Evolutionary conservation across 202 grass and related monocot species (phyloP).

Genomic region (Schoenoplectus triqueter): DNA sequence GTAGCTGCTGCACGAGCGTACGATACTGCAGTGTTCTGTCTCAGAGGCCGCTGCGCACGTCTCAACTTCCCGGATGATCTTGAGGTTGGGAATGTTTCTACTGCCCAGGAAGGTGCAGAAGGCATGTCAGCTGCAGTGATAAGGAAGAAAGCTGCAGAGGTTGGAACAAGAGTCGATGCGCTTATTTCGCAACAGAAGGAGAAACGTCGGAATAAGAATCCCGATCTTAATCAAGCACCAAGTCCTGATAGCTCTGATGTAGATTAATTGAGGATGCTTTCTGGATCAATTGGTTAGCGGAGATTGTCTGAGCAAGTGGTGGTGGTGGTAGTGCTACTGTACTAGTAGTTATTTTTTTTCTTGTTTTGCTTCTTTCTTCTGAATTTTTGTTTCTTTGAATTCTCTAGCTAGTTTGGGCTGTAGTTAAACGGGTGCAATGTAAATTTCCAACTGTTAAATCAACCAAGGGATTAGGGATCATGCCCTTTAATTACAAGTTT

Average conservation of each 20-base stretch:
- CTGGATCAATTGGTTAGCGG: not conserved
- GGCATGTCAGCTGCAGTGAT: conserved; percentile 68
- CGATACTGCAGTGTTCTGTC: conserved; percentile 89
- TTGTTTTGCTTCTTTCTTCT: not conserved
- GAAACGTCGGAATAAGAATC: conserved; percentile 58
- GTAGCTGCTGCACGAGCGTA: conserved; percentile 80
- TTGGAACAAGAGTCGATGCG: conserved; percentile 89
- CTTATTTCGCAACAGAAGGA: conserved; percentile 49
- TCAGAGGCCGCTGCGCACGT: conserved; percentile 84
- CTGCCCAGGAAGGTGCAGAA: not conserved
- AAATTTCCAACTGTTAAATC: conserved; percentile 20
- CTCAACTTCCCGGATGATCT: conserved; percentile 97
- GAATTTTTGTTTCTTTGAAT: not conserved
- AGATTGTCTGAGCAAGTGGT: too few species aligned
- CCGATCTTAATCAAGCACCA: conserved; percentile 89
- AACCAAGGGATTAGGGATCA: not conserved
- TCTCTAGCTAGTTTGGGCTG: conserved; percentile 17
- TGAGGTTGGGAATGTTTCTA: conserved; percentile 39
- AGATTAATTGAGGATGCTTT: conserved; percentile 44
- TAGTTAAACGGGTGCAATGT: conserved; percentile 34
- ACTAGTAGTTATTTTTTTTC: conserved; percentile 9
- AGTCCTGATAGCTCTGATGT: conserved; percentile 69
- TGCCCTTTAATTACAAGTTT: not conserved
- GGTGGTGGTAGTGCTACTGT: conserved; percentile 7
- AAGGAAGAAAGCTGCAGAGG: conserved; percentile 90